Evolutionary conservation across 2,329 filamentous ascomycete species (phyloP).

Genomic region (Talaromyces atroroseus): DNA sequence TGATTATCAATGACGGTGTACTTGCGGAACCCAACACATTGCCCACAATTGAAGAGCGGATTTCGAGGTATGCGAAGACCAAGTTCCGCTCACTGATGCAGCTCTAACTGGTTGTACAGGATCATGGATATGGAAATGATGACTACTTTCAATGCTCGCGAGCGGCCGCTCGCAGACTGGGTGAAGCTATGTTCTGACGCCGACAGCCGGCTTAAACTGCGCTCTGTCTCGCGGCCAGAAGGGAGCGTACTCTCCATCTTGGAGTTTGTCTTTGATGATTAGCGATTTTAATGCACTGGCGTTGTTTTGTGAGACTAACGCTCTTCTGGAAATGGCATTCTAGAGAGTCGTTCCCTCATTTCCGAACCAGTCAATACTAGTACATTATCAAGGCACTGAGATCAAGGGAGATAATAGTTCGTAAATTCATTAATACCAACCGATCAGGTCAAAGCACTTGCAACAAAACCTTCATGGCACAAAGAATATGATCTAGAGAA

Average conservation of each 20-base stretch:
- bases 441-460: too few relatives aligned
- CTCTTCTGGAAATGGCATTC: too few relatives aligned
- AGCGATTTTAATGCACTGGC: too few relatives aligned
- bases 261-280: conserved; percentile 11
- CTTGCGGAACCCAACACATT: conserved; percentile 9
- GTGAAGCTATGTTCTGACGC: conserved; percentile 13
- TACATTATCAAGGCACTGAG: too few relatives aligned
- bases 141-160: conserved; percentile 16
- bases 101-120: too few relatives aligned
- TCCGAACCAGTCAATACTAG: too few relatives aligned
- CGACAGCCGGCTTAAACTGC: conserved; percentile 15
- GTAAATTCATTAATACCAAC: too few relatives aligned
- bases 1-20: conserved; percentile 7
- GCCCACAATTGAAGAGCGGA: conserved; percentile 7
- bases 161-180: conserved; percentile 17
- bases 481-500: too few relatives aligned
- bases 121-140: conserved; percentile 19
- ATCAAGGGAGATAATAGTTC: too few relatives aligned
- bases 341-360: too few relatives aligned
- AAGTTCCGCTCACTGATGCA: neutral
- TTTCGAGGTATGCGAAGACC: conserved; percentile 4
- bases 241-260: conserved; percentile 14
- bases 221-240: conserved; percentile 10
- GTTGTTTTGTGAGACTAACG: too few relatives aligned
- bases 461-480: too few relatives aligned